These are phyloP conservation scores for Lobosporangium transversale DNA, from an alignment of 192 early-diverging fungal genomes.

Conservation along the genomic window DNA sequence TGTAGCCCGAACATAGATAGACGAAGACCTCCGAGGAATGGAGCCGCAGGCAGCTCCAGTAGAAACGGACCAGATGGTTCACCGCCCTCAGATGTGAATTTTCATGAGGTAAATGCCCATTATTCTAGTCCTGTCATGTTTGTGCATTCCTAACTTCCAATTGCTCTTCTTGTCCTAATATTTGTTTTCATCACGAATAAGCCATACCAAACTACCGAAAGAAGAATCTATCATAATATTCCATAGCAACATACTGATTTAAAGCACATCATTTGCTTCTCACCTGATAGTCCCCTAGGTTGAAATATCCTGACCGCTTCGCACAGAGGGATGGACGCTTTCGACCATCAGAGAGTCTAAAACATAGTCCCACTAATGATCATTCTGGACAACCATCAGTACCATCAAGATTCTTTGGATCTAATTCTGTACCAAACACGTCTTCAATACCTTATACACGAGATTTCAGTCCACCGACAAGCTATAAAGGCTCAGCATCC, in stretches of 20 bases:
- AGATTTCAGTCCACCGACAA: constrained; percentile 34
- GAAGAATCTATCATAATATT: no score
- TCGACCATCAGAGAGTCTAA: constrained; percentile 29
- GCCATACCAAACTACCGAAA: no score
- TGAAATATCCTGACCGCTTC: constrained; percentile 38
- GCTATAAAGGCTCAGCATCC: constrained; percentile 7
- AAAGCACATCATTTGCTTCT: neutral
- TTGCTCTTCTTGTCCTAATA: neutral
- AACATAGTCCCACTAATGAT: constrained; percentile 13
- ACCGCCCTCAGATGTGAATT: constrained; percentile 32
- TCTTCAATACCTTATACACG: constrained; percentile 29
- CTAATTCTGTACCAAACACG: constrained; percentile 23
- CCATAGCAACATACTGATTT: neutral
- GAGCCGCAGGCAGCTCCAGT: neutral
- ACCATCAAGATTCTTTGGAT: constrained; percentile 27
- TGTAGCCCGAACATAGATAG: constrained; percentile 28
- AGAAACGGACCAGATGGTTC: constrained; percentile 31
- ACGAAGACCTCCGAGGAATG: constrained; percentile 34
- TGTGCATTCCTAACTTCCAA: no score
- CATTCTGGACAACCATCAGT: constrained; percentile 18
- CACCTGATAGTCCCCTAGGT: constrained; percentile 16
- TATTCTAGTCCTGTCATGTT: no score
- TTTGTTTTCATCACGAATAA: no score
- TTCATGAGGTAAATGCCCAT: constrained; percentile 54
- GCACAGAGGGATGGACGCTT: constrained; percentile 30